Conservation (phyloP, 2,329 filamentous ascomycete genomes). For the Aspergillus tanneri region DNA sequence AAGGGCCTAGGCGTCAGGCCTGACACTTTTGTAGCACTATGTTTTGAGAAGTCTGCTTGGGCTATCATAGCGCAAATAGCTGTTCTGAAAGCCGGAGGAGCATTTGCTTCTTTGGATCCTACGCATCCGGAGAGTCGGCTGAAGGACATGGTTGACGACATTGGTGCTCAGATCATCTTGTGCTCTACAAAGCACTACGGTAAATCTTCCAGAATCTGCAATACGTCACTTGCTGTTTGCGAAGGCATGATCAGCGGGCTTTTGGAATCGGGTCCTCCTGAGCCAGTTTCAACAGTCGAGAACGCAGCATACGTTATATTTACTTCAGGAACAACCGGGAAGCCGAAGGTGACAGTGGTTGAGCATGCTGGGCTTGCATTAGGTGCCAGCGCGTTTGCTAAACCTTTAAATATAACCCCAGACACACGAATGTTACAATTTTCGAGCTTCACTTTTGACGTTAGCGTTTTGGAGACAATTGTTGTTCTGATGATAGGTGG, state of each 20-base stretch:
- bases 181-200: conserved; percentile 32
- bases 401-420: conserved; percentile 51
- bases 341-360: conserved; percentile 62
- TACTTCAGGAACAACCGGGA: conserved; percentile 57
- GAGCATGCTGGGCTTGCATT: conserved; percentile 61
- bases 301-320: conserved; percentile 61
- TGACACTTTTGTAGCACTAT: conserved; percentile 40
- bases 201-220: conserved; percentile 31
- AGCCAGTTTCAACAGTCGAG: conserved; percentile 19
- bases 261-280: conserved; percentile 19
- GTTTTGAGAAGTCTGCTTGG: conserved; percentile 48
- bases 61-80: conserved; percentile 43
- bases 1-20: conserved; percentile 40
- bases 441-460: conserved; percentile 58
- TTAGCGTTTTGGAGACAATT: conserved; percentile 55
- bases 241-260: conserved; percentile 29
- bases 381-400: conserved; percentile 52
- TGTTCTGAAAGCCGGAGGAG: conserved; percentile 44
- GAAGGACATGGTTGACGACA: conserved; percentile 35
- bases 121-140: conserved; percentile 40
- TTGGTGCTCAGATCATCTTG: conserved; percentile 35
- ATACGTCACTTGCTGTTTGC: conserved; percentile 30
- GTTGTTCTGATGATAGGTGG: conserved; percentile 57
- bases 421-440: conserved; percentile 60
- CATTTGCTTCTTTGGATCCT: conserved; percentile 45